Conservation (phyloP, 129 eudicot genomes). For the Flaveria bidentis region DNA sequence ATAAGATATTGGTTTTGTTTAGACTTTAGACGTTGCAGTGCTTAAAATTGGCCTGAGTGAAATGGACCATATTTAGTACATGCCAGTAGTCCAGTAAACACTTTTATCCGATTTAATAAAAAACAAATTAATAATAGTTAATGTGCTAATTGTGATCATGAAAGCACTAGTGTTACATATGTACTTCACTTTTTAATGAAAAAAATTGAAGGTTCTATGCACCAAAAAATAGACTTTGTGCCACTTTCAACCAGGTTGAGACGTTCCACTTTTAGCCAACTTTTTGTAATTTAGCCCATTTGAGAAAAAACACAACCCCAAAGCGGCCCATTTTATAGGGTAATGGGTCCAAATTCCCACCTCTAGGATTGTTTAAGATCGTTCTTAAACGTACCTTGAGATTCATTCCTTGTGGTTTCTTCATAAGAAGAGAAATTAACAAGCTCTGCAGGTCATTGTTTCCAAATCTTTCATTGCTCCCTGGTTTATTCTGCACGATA, state of each 20-base stretch:
- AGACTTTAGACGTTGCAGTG: neutral
- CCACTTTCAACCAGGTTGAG: neutral
- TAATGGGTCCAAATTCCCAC: neutral
- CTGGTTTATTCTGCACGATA: slow-evolving; percentile 41
- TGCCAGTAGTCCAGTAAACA: neutral
- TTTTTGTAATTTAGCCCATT: neutral
- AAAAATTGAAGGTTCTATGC: neutral
- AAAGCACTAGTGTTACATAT: slow-evolving; percentile 10
- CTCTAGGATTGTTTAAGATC: slow-evolving; percentile 22
- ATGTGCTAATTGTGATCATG: neutral
- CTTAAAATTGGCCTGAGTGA: neutral
- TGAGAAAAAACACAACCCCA: neutral
- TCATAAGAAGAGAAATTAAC: slow-evolving; percentile 64
- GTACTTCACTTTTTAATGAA: neutral
- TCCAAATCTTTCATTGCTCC: slow-evolving; percentile 38
- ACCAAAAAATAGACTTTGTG: neutral
- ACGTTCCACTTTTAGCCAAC: slow-evolving; percentile 3
- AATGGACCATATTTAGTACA: neutral
- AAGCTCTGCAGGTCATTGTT: slow-evolving; percentile 54
- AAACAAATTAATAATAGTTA: neutral
- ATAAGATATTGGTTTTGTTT: neutral
- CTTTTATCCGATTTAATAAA: neutral
- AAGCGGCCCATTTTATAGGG: neutral
- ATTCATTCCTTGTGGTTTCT: slow-evolving; percentile 81
- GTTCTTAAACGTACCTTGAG: slow-evolving; percentile 54